Percentiles rank a stretch among this genome's conserved stretches.
Conservation (phyloP, 306 rosid genomes). For the Cucurbita maxima region DNA sequence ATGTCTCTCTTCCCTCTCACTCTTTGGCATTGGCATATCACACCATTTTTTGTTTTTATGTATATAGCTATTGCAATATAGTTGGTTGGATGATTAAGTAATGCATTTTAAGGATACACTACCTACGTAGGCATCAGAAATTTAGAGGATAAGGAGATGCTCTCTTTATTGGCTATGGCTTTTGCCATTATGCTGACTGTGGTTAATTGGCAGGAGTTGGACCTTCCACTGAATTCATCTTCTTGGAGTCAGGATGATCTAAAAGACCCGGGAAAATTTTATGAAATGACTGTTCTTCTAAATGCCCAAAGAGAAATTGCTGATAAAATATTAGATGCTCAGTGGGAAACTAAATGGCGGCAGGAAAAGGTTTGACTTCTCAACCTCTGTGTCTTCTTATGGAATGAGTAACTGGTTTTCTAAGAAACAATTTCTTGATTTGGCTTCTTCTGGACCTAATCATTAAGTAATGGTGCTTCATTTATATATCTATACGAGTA, state of each 20-base stretch:
- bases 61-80: not conserved
- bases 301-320: conserved; percentile 90
- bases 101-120: not conserved
- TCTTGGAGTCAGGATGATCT: conserved; percentile 89
- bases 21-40: not conserved
- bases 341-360: conserved; percentile 87
- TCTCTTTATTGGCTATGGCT: not conserved
- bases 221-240: conserved; percentile 80
- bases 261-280: conserved; percentile 59
- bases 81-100: not conserved
- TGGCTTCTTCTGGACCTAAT: not conserved
- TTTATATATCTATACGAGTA: not conserved
- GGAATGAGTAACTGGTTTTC: not conserved
- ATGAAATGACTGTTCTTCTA: conserved; percentile 89
- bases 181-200: conserved; percentile 18
- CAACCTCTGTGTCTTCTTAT: not conserved
- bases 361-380: conserved; percentile 59
- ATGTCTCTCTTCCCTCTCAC: not conserved
- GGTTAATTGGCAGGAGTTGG: conserved; percentile 47
- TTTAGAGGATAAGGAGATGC: not conserved
- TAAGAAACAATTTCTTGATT: not conserved
- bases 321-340: conserved; percentile 80
- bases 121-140: not conserved
- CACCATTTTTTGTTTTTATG: not conserved
- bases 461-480: not conserved